A percentile compares a stretch with the other conserved stretches of the same genome.
Evolutionary conservation across 2,329 filamentous ascomycete genomes (phyloP).

Genomic region (Ustulina deusta): DNA sequence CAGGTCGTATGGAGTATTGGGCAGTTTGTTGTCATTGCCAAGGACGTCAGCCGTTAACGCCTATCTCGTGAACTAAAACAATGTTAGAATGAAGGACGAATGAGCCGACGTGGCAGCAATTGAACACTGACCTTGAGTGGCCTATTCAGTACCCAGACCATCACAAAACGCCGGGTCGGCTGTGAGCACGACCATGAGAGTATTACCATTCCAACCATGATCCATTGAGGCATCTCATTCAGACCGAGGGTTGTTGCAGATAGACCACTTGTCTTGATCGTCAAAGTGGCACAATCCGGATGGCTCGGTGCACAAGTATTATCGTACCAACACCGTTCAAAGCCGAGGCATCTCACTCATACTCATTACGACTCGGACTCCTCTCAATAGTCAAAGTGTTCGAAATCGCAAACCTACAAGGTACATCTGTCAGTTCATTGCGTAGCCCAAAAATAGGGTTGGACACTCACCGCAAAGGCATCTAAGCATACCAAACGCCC

Average conservation of each 20-base stretch:
- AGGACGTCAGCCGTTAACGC: conserved; percentile 48
- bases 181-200: conserved; percentile 41
- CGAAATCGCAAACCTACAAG: conserved; percentile 44
- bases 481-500: conserved; percentile 41
- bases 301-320: conserved; percentile 25
- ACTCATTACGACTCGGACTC: conserved; percentile 41
- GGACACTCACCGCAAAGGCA: conserved; percentile 41
- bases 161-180: conserved; percentile 34
- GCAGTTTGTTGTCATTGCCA: conserved; percentile 53
- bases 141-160: conserved; percentile 29
- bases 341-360: conserved; percentile 42
- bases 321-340: conserved; percentile 30
- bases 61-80: conserved; percentile 33
- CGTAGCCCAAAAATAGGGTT: not conserved
- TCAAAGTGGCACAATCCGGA: conserved; percentile 17
- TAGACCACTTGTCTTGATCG: conserved; percentile 17
- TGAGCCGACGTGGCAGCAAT: not conserved
- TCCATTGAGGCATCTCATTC: conserved; percentile 32
- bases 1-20: conserved; percentile 40
- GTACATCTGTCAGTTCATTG: conserved; percentile 6
- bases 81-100: conserved; percentile 25
- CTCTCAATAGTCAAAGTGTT: conserved; percentile 43
- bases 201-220: conserved; percentile 36
- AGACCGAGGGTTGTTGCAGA: conserved; percentile 28
- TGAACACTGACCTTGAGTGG: conserved; percentile 32